Percentiles rank a stretch among this genome's conserved stretches.
Conservation (phyloP, 345 rosid species). For the Sisymbrium altissimum region DNA sequence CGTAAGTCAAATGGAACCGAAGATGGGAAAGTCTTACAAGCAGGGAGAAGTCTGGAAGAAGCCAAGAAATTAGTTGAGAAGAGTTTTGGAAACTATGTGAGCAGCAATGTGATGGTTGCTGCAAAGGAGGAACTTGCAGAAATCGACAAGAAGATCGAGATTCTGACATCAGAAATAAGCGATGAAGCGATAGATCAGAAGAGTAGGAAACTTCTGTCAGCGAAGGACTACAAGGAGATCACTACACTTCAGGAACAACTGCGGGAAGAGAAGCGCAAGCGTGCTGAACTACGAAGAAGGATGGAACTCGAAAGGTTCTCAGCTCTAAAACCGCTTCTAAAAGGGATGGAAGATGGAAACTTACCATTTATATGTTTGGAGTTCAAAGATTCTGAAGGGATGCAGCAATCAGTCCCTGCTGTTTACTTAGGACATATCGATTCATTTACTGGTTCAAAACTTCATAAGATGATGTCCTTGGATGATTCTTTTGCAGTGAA, state of each 20-base stretch:
- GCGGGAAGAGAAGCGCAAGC: constrained; percentile 59
- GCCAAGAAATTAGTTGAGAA: constrained; percentile 88
- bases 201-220: constrained; percentile 64
- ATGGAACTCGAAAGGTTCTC: constrained; percentile 64
- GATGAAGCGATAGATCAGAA: constrained; percentile 82
- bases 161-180: constrained; percentile 58
- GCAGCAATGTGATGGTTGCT: constrained; percentile 90
- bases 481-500: constrained; percentile 42
- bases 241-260: constrained; percentile 67
- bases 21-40: constrained; percentile 47
- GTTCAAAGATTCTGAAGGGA: constrained; percentile 75
- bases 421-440: constrained; percentile 73
- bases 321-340: constrained; percentile 61
- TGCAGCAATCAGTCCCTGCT: constrained; percentile 63
- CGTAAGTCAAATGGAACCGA: constrained; percentile 50
- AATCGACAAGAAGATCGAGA: constrained; percentile 68
- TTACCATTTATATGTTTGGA: constrained; percentile 82
- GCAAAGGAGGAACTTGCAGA: constrained; percentile 83
- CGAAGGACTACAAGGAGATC: constrained; percentile 67
- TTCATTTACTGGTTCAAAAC: constrained; percentile 46
- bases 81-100: constrained; percentile 94
- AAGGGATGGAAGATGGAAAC: constrained; percentile 61
- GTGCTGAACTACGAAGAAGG: constrained; percentile 56
- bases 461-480: constrained; percentile 39
- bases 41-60: constrained; percentile 84